Evolutionary conservation across 176 grass and related monocot genomes (phyloP).

Genomic region (Musa beccarii): DNA sequence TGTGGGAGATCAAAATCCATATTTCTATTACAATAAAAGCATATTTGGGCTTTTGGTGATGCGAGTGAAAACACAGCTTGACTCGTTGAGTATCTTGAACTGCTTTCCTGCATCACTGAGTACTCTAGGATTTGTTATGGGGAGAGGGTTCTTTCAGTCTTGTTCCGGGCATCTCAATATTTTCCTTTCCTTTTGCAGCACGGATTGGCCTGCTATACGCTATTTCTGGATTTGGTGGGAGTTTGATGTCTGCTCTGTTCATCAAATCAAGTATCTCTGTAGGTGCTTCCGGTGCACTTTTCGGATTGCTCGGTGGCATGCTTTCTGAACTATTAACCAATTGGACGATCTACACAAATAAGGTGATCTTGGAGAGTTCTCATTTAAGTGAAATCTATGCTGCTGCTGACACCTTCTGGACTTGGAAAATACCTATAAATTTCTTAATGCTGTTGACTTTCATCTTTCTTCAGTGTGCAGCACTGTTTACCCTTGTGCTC

Average conservation of each 20-base stretch:
- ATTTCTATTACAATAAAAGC: no score
- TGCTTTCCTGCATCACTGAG: no score
- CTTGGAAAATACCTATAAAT: neutral
- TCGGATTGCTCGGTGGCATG: slow-evolving; percentile 81
- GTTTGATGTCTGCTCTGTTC: slow-evolving; percentile 73
- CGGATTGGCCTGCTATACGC: slow-evolving; percentile 60
- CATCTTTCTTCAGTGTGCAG: slow-evolving; percentile 42
- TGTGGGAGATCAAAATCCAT: no score
- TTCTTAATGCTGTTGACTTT: neutral
- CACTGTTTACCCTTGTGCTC: slow-evolving; percentile 41
- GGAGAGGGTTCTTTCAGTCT: no score
- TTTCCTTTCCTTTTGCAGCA: slow-evolving; percentile 33
- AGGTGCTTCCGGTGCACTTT: slow-evolving; percentile 82
- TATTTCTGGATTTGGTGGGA: slow-evolving; percentile 73
- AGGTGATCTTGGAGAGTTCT: slow-evolving; percentile 29
- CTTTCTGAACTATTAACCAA: slow-evolving; percentile 90
- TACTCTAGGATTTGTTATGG: no score
- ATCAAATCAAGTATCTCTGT: slow-evolving; percentile 64
- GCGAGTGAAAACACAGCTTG: no score
- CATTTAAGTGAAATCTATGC: slow-evolving; percentile 4
- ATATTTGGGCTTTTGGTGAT: no score
- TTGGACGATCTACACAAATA: slow-evolving; percentile 90
- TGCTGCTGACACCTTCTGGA: neutral
- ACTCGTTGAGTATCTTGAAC: no score
- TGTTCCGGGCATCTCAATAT: neutral